Percentiles rank a stretch among this genome's conserved stretches.
phyloP scores from a whole-genome alignment of 148 eudicot genomes.

The Rhododendron mucronatum region DNA sequence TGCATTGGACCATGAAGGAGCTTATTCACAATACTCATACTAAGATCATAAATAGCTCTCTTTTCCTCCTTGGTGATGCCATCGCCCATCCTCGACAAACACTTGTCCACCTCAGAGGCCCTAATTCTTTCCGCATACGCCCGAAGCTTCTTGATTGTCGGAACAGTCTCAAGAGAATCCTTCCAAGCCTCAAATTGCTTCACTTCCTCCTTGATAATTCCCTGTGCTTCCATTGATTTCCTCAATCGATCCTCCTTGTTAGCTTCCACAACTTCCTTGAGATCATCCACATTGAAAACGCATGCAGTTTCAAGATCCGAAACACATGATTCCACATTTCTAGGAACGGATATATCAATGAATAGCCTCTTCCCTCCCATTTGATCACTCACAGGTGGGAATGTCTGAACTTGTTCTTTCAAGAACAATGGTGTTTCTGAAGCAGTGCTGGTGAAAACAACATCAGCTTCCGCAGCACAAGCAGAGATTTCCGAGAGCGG shows the following conservation, averaged over 20 bases:
- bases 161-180: constrained; percentile 50
- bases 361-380: constrained; percentile 34
- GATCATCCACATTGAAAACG: constrained; percentile 55
- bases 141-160: constrained; percentile 54
- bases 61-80: constrained; percentile 31
- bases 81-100: constrained; percentile 42
- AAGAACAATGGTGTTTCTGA: constrained; percentile 32
- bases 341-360: constrained; percentile 50
- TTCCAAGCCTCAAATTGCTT: constrained; percentile 46
- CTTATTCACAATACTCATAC: constrained; percentile 38
- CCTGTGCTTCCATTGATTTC: constrained; percentile 44
- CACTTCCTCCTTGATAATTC: constrained; percentile 41
- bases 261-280: constrained; percentile 42
- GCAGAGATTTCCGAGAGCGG: constrained; percentile 32
- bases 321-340: constrained; percentile 43
- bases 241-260: constrained; percentile 45
- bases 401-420: constrained; percentile 31
- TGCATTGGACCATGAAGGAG: constrained; percentile 60
- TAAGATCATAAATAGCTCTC: constrained; percentile 37
- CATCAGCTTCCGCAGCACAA: constrained; percentile 48
- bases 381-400: constrained; percentile 17
- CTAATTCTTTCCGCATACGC: constrained; percentile 48
- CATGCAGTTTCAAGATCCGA: constrained; percentile 28
- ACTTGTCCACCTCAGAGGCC: constrained; percentile 45
- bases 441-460: constrained; percentile 46